Evolutionary conservation across 148 eudicot species (phyloP).

Genomic region (Chenopodium formosanum): DNA sequence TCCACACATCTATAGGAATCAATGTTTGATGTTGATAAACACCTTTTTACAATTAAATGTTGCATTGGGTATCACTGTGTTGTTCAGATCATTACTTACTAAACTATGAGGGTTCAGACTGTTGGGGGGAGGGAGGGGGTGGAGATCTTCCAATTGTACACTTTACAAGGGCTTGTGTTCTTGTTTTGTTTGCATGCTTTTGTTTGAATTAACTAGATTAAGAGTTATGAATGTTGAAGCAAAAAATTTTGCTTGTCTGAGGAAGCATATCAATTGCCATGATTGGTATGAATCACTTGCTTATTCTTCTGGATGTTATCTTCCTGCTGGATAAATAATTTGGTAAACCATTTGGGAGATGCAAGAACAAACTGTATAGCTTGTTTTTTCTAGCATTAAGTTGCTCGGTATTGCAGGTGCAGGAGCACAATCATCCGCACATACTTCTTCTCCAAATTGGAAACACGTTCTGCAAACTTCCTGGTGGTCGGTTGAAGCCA

Average conservation of each 20-base stretch:
- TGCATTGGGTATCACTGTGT: not conserved
- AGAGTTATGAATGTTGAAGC: no score
- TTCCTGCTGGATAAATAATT: not conserved
- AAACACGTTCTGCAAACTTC: conserved; percentile 70
- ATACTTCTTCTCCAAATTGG: conserved; percentile 72
- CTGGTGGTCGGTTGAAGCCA: conserved; percentile 80
- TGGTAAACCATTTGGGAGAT: not conserved
- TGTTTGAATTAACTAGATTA: no score
- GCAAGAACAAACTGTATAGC: no score
- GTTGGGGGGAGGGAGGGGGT: not conserved
- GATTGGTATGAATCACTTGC: no score
- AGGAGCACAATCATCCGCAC: conserved; percentile 80
- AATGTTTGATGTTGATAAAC: not conserved
- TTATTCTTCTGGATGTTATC: not conserved
- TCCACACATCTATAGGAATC: not conserved
- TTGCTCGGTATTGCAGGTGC: conserved; percentile 47
- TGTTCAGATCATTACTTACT: not conserved
- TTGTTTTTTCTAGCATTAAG: not conserved
- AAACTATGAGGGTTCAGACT: not conserved
- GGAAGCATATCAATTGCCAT: no score
- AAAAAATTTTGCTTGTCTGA: no score
- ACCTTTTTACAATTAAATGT: not conserved
- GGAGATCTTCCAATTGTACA: not conserved
- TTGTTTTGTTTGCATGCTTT: no score
- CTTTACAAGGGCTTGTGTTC: not conserved